Evolutionary conservation across 345 rosid species (phyloP).

Genomic region (Melaleuca alternifolia): DNA sequence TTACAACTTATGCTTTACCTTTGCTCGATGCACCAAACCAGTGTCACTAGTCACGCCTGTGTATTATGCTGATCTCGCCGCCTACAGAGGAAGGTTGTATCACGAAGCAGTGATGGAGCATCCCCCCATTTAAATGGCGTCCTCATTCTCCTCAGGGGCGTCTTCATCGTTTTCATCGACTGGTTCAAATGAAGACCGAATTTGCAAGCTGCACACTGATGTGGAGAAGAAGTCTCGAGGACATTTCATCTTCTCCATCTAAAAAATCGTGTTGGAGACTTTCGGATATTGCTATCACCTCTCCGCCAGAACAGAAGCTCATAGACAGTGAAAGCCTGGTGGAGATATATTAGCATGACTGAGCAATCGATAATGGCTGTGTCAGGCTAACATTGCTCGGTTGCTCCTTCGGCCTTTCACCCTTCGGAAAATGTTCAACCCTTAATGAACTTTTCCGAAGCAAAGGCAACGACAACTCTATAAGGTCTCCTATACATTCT

Average conservation of each 20-base stretch:
- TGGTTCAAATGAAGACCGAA: conserved; percentile 28
- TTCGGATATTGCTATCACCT: not conserved
- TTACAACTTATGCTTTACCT: conserved; percentile 72
- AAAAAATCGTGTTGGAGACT: not conserved
- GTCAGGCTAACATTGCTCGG: not conserved
- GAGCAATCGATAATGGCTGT: not conserved
- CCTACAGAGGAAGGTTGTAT: conserved; percentile 65
- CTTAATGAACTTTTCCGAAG: no score
- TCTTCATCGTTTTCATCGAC: conserved; percentile 17
- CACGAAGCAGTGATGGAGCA: conserved; percentile 49
- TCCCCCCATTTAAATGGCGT: conserved; percentile 19
- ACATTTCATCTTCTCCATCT: not conserved
- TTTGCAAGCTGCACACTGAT: conserved; percentile 48
- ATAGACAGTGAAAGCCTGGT: not conserved
- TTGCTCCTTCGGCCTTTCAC: not conserved
- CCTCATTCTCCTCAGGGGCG: conserved; percentile 8
- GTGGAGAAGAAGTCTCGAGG: conserved; percentile 14
- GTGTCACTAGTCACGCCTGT: conserved; percentile 81
- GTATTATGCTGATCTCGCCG: conserved; percentile 75
- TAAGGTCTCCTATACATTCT: no score
- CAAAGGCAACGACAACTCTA: no score
- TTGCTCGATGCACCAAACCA: conserved; percentile 78
- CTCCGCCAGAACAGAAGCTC: not conserved
- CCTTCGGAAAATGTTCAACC: not conserved
- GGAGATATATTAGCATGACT: not conserved